phyloP scores from a whole-genome alignment of 2,329 filamentous ascomycete genomes.

The Sphaerulina populicola region DNA sequence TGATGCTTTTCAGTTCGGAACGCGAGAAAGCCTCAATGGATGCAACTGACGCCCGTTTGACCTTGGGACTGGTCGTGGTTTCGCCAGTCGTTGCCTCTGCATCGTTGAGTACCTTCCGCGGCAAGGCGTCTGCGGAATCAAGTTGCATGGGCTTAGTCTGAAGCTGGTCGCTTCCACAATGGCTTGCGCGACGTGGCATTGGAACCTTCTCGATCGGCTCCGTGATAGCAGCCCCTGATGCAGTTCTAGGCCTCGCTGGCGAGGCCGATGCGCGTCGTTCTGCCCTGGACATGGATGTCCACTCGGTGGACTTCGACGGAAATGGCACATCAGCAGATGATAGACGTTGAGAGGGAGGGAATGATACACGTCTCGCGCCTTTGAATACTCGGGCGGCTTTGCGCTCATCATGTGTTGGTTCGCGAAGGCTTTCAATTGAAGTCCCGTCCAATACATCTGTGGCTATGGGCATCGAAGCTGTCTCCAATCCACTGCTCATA shows the following conservation, averaged over 20 bases:
- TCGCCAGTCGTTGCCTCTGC: neutral
- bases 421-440: constrained; percentile 29
- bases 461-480: constrained; percentile 20
- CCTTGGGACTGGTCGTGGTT: constrained; percentile 1
- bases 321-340: neutral
- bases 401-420: neutral
- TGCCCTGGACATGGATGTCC: neutral
- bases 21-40: constrained; percentile 31
- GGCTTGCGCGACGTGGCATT: neutral
- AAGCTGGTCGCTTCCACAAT: neutral
- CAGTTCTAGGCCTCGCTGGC: constrained; percentile 4
- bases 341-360: constrained; percentile 8
- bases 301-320: neutral
- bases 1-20: constrained; percentile 28
- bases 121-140: neutral
- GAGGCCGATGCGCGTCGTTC: constrained; percentile 1
- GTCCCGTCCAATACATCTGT: constrained; percentile 30
- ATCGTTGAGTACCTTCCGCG: neutral
- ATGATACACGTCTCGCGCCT: constrained; percentile 18
- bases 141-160: neutral
- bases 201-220: neutral
- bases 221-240: neutral
- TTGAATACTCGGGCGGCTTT: constrained; percentile 11
- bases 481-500: constrained; percentile 14
- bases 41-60: constrained; percentile 30